Percentiles rank a stretch among this genome's conserved stretches.
Conservation (phyloP, 1,284 basidiomycete genomes). For the Cryptococcus sp. region DNA sequence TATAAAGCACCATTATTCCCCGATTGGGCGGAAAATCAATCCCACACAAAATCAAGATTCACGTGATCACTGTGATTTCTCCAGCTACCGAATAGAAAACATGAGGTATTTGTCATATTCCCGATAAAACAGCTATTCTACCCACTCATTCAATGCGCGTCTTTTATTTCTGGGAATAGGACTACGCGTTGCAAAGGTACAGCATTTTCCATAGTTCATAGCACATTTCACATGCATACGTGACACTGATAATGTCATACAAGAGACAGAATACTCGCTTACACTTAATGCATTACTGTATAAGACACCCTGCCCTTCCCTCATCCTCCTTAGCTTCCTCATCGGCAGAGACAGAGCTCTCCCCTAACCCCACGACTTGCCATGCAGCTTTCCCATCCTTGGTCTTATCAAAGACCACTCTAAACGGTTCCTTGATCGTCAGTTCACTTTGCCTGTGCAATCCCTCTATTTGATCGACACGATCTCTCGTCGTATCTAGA, state of each 20-base stretch:
- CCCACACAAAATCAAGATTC: not conserved
- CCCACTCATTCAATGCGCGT: too few species aligned
- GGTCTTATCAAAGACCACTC: conserved; percentile 34
- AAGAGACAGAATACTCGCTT: not conserved
- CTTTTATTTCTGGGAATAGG: too few species aligned
- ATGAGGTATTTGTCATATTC: too few species aligned
- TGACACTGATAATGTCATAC: too few species aligned
- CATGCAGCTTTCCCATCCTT: conserved; percentile 31
- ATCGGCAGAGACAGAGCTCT: conserved; percentile 47
- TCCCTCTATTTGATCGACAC: conserved; percentile 63
- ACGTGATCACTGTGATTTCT: conserved; percentile 1
- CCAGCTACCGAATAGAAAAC: not conserved
- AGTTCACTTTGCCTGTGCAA: conserved; percentile 52
- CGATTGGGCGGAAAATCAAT: conserved; percentile 2
- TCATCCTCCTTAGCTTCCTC: conserved; percentile 34
- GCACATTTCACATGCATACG: too few species aligned
- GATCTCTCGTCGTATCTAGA: conserved; percentile 67
- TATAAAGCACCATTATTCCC: not conserved
- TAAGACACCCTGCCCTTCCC: conserved; percentile 2
- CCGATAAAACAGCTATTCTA: too few species aligned
- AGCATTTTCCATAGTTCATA: too few species aligned
- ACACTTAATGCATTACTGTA: too few species aligned
- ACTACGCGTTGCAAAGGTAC: too few species aligned
- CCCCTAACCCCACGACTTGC: conserved; percentile 49
- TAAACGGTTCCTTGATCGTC: conserved; percentile 52